These are phyloP conservation scores for Acacia pycnantha DNA, from an alignment of 331 rosid genomes.

Conservation along the genomic window DNA sequence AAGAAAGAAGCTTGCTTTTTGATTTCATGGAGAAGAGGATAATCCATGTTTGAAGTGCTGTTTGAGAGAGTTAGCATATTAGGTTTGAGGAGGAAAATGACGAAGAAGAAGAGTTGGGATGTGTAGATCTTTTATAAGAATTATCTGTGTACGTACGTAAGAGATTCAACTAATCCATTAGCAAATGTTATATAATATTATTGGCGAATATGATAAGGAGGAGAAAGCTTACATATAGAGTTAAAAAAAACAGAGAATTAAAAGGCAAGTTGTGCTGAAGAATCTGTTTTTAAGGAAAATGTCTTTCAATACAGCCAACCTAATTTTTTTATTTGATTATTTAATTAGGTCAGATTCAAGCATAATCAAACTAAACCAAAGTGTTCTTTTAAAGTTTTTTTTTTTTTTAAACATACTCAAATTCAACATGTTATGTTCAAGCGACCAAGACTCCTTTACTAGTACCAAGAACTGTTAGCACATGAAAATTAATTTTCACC, in stretches of 20 bases:
- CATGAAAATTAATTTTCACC: no score
- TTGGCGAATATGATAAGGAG: neutral
- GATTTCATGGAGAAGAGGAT: constrained; percentile 56
- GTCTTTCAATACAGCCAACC: constrained; percentile 13
- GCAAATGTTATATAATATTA: neutral
- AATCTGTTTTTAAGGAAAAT: constrained; percentile 30
- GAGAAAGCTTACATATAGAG: neutral
- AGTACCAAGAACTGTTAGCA: no score
- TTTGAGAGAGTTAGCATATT: constrained; percentile 11
- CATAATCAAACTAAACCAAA: no score
- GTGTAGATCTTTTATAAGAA: neutral
- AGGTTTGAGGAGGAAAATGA: constrained; percentile 26
- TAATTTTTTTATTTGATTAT: neutral
- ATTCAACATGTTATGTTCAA: no score
- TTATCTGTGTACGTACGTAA: constrained; percentile 39
- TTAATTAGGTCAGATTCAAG: no score
- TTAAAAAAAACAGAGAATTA: constrained; percentile 4
- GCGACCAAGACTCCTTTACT: no score
- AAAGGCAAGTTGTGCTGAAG: constrained; percentile 32
- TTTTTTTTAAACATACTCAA: no score
- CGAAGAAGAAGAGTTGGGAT: neutral
- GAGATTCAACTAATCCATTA: constrained; percentile 52
- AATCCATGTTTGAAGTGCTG: constrained; percentile 39
- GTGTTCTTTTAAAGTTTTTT: no score
- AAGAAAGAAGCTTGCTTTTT: constrained; percentile 71